A percentile compares a stretch with the other conserved stretches of the same genome.
Evolutionary conservation across 306 rosid species (phyloP).

Genomic region (Spatholobus suberectus): DNA sequence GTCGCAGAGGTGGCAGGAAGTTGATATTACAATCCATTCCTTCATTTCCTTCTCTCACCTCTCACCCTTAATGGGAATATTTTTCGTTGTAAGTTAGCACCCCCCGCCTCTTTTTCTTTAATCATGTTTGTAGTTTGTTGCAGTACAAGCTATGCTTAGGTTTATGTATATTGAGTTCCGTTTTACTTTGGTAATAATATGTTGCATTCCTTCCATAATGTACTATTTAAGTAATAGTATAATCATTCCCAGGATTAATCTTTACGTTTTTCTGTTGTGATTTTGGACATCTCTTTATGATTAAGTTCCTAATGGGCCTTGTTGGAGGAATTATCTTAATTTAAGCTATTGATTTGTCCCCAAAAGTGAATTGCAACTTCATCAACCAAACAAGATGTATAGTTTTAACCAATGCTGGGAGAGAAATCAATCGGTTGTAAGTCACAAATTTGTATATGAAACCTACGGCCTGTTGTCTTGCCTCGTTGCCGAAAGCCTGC

Average conservation of each 20-base stretch:
- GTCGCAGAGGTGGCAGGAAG: constrained; percentile 79
- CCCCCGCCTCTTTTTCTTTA: neutral
- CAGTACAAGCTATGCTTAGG: constrained; percentile 39
- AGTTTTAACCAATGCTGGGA: neutral
- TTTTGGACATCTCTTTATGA: neutral
- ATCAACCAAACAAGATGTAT: constrained; percentile 2
- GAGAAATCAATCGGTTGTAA: neutral
- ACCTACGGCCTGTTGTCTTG: too few species aligned
- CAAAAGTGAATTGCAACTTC: constrained; percentile 11
- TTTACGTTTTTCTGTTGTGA: constrained; percentile 11
- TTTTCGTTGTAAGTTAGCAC: constrained; percentile 30
- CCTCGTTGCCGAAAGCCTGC: too few species aligned
- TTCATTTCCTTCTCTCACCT: constrained; percentile 79
- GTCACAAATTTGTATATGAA: neutral
- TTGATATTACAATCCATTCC: constrained; percentile 90
- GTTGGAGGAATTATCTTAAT: neutral
- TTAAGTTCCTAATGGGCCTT: neutral
- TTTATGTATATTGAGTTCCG: constrained; percentile 45
- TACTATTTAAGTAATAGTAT: constrained; percentile 46
- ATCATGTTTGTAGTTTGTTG: constrained; percentile 26
- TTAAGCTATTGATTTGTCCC: neutral
- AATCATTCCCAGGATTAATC: constrained; percentile 32
- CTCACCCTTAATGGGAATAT: constrained; percentile 51
- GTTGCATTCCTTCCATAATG: constrained; percentile 45
- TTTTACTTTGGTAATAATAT: constrained; percentile 55